Conservation (phyloP, 1,284 basidiomycete genomes). For the Lentinula novae-zelandiae region DNA sequence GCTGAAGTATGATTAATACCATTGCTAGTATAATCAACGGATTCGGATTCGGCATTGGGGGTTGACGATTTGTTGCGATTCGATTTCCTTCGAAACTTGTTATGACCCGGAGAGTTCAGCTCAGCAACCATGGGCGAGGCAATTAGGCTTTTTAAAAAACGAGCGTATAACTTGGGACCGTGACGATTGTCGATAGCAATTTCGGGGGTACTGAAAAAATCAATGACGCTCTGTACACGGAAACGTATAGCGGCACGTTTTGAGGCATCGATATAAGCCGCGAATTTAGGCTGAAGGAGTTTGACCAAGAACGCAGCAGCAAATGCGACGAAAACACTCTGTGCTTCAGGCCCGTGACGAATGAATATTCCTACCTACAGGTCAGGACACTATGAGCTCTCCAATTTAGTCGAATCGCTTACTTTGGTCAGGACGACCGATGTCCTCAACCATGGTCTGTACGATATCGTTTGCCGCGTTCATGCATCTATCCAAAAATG, state of each 20-base stretch:
- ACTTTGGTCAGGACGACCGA: constrained; percentile 56
- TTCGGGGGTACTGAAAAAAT: constrained; percentile 60
- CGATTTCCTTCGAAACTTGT: constrained; percentile 11
- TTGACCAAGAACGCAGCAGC: constrained; percentile 79
- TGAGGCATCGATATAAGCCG: constrained; percentile 49
- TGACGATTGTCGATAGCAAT: constrained; percentile 74
- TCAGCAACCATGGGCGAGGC: constrained; percentile 34
- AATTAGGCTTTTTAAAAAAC: constrained; percentile 69
- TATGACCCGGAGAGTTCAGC: neutral
- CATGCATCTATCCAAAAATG: constrained; percentile 62
- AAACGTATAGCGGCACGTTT: constrained; percentile 57
- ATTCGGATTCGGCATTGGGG: neutral
- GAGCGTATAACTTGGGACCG: constrained; percentile 70
- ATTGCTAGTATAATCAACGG: constrained; percentile 8
- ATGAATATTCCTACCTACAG: constrained; percentile 47
- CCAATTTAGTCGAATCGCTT: constrained; percentile 20
- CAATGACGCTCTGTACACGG: constrained; percentile 60
- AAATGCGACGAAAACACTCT: constrained; percentile 83
- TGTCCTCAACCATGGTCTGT: constrained; percentile 56
- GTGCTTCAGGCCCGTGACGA: constrained; percentile 77
- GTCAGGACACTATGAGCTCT: constrained; percentile 6
- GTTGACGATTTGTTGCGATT: constrained; percentile 18
- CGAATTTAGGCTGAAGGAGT: constrained; percentile 72
- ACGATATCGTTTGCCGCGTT: constrained; percentile 63
- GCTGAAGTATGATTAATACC: constrained; percentile 22